Conservation (phyloP, 768 basidiomycete species). For the Tylopilus cervinicoccineus region DNA sequence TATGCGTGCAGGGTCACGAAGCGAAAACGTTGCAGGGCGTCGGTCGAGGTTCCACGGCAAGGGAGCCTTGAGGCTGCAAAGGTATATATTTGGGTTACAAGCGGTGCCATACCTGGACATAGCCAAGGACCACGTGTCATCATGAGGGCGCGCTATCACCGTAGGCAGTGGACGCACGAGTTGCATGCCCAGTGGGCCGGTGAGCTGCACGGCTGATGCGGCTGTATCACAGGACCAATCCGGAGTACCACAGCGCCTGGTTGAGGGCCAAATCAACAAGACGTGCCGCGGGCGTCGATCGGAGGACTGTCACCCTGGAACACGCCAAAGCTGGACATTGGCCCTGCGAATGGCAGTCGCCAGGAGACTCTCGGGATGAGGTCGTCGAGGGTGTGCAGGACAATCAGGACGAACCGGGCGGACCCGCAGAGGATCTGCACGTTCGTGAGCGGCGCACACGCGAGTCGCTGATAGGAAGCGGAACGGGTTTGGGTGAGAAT, state of each 20-base stretch:
- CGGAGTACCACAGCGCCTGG: not conserved
- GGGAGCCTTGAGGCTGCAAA: constrained; percentile 13
- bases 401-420: constrained; percentile 1
- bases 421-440: constrained; percentile 11
- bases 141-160: not conserved
- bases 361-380: constrained; percentile 18
- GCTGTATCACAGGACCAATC: too few species aligned
- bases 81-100: constrained; percentile 11
- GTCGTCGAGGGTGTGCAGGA: not conserved
- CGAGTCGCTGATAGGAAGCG: not conserved
- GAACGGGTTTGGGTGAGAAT: constrained; percentile 6
- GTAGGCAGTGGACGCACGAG: too few species aligned
- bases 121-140: constrained; percentile 4
- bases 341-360: not conserved
- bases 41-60: constrained; percentile 9
- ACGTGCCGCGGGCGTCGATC: not conserved
- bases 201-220: too few species aligned
- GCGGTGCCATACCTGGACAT: not conserved
- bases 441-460: constrained; percentile 8
- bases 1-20: constrained; percentile 1
- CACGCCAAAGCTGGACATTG: too few species aligned
- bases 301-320: not conserved
- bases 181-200: too few species aligned
- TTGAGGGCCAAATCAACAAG: too few species aligned
- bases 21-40: constrained; percentile 14